Evolutionary conservation across 345 rosid species (phyloP), one percentile per base, ranked within the genome.

Genomic region (Hibiscus tridactylites): DNA sequence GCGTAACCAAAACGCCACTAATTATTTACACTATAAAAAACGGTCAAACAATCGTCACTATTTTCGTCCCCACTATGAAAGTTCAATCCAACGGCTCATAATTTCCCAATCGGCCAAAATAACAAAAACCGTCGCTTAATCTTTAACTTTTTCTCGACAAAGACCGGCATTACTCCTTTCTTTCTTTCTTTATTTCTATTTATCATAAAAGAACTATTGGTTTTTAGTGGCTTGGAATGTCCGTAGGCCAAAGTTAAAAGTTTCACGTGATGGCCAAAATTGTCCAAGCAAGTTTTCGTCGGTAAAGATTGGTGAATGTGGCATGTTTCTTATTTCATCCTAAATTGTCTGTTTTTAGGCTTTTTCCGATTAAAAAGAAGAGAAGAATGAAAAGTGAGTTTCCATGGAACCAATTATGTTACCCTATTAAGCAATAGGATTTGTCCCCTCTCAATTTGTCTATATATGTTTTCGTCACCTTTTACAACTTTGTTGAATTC

Each of bases 1-100:
- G 26, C 78, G 66, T 71, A 31, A 56, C 5, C 52, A 61, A 76
- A 76, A 83, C 84, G 83, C 81, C 78, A 79, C 44, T 1, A 37
- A 15, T 61, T 28, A 37, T 58, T 57, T 61, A 1, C 9, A 3
- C 29, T 44, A 76, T 58, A 24, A 65, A 29, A 54, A 16, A 69
- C 12, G 28, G 82, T 83, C 81, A 73, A 73, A 74, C 9, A 17
- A 80, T 53, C 9, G 50, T 79, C 76, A 13, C 39, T 39, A 35
- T 79, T 71, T 33, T 4, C 2, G 77, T 73, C 63, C 81, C 82
- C 77, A 54, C 35, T 7, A 13, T 17, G 11, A 21, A 29, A 39
- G 5, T 21, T 17, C 11, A 24, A 77, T 82, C 80, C 1, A 63
- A 75, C 83, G 76, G 80, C 42, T 15, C 21, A 26, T 3, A 71